Percentiles rank a stretch among this genome's conserved stretches.
Evolutionary conservation across 2,329 filamentous ascomycete species (phyloP).

Genomic region (Apiospora rasikravindrae): DNA sequence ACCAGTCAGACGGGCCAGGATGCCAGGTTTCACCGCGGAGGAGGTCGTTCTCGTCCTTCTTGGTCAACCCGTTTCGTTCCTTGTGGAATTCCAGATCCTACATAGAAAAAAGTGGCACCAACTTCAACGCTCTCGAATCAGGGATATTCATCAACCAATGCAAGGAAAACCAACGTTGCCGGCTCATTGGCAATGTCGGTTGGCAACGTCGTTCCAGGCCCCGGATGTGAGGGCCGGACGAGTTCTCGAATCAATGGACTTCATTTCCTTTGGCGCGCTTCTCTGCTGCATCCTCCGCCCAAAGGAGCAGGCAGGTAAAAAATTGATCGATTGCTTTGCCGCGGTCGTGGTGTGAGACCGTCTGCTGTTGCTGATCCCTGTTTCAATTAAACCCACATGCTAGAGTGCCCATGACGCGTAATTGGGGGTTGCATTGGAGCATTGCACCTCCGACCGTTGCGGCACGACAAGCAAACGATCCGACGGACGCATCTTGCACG

Average conservation of each 20-base stretch:
- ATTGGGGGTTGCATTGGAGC: slow-evolving; percentile 12
- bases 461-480: not conserved
- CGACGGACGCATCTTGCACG: not conserved
- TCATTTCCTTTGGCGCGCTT: not conserved
- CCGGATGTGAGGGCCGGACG: not conserved
- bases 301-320: not conserved
- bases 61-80: not conserved
- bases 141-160: not conserved
- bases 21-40: not conserved
- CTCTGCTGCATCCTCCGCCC: not conserved
- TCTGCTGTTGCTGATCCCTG: slow-evolving; percentile 1
- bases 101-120: not conserved
- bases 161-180: not conserved
- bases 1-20: no score
- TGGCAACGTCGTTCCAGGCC: not conserved
- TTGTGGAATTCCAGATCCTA: slow-evolving; percentile 5
- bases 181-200: not conserved
- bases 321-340: not conserved
- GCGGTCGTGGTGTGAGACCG: not conserved
- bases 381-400: slow-evolving; percentile 16
- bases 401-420: slow-evolving; percentile 4
- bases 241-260: not conserved
- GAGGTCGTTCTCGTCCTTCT: not conserved
- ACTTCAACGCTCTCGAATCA: not conserved
- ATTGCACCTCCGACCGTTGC: slow-evolving; percentile 1